phyloP scores from a whole-genome alignment of 176 grass and related monocot species.

The Cenchrus purpureus region DNA sequence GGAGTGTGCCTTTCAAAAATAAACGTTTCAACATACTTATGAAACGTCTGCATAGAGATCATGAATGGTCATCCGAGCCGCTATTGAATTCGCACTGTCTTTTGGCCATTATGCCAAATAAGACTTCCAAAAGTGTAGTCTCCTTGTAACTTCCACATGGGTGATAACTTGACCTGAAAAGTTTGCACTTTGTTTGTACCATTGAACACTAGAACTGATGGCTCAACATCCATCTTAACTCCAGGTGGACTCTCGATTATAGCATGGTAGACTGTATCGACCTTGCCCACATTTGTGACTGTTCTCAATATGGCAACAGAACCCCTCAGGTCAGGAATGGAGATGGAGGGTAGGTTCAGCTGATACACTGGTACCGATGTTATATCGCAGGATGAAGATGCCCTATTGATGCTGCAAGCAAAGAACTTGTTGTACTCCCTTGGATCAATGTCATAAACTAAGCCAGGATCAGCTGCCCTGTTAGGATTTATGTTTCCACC shows the following conservation, averaged over 20 bases:
- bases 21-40: background rate
- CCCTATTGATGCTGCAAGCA: conserved; percentile 1
- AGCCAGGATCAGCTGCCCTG: conserved; percentile 17
- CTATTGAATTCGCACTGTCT: conserved; percentile 26
- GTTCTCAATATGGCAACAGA: background rate
- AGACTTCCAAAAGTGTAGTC: conserved; percentile 45
- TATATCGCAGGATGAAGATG: background rate
- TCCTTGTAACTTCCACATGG: conserved; percentile 14
- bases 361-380: background rate
- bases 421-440: conserved; percentile 32
- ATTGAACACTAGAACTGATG: conserved; percentile 21
- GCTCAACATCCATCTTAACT: conserved; percentile 14
- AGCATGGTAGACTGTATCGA: conserved; percentile 10
- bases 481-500: background rate
- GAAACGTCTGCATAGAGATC: conserved; percentile 29
- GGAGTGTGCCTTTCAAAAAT: background rate
- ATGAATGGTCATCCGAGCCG: background rate
- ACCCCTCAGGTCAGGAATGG: conserved; percentile 16
- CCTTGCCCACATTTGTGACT: conserved; percentile 36
- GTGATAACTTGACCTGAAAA: conserved; percentile 28
- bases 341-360: conserved; percentile 38
- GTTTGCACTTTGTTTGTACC: conserved; percentile 1
- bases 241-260: background rate
- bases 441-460: conserved; percentile 40
- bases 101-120: conserved; percentile 27